Evolutionary conservation across 2,329 filamentous ascomycete species (phyloP), one percentile per base, ranked within the genome.

Genomic region (Beauveria pseudobassiana): DNA sequence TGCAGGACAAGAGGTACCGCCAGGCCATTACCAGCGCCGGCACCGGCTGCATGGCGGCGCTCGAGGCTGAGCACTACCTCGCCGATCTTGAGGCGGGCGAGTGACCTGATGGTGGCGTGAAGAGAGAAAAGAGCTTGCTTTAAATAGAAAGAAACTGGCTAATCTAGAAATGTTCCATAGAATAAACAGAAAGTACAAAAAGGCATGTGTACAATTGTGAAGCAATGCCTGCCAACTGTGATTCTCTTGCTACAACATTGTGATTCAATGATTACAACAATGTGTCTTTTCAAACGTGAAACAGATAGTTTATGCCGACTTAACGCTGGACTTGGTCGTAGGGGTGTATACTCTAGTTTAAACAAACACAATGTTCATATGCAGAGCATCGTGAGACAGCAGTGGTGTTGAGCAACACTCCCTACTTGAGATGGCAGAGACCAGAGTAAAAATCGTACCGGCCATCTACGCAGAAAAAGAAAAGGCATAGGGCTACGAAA

Each of bases 11-110:
- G 87, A 87, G 88, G 73, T 99, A 99, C 76, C 86, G 95, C 74
- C 95, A 99, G 80, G 95, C 95, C 52, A 96, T 99, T 67, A 99
- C 95, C 66, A 97, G 93, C 78, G 95, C 95, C 69, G 93, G 93
- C 64, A 92, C 93, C 64, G 95, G 95, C 65, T 99, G 95, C 76
- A 88, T 97, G 80, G 95, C 95, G 59, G 95, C 93, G 12, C 84
- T 99, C 60, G 95, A 99, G 72, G 93, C 93, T 10, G 95, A 99
- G 78, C 96, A 96, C 76, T 97, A 84, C 80, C 80, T 99, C 60
- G 82, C 90, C 6, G 93, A 97, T 71, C 77, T 82, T 54, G 90
- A 93, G 69, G 82, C 62, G 28, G 45, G 50, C 46, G 38, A 82
- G 53, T 63, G 57, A 59, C 50, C 54, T 5, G 26, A 38, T 51